These are phyloP conservation scores for Abrus precatorius DNA, from an alignment of 306 rosid species.

Conservation along the genomic window DNA sequence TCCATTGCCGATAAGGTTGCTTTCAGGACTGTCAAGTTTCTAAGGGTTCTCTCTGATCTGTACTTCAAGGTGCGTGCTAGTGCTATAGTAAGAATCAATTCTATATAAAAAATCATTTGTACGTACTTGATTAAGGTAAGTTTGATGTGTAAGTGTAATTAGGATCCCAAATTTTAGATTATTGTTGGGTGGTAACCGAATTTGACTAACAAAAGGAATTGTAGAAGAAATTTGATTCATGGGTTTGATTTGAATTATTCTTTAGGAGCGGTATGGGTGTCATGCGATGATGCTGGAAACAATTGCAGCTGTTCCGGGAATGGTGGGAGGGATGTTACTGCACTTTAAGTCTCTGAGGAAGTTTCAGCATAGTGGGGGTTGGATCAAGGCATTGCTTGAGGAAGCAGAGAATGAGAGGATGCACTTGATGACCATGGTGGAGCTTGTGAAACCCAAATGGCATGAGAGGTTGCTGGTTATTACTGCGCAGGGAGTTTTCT, in stretches of 20 bases:
- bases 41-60: conserved; percentile 75
- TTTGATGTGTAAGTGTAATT: not conserved
- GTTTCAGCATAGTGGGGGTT: conserved; percentile 78
- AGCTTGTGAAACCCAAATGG: conserved; percentile 80
- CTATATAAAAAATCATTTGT: not conserved
- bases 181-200: not conserved
- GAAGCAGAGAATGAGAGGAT: conserved; percentile 92
- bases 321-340: conserved; percentile 85
- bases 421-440: conserved; percentile 89
- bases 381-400: conserved; percentile 84
- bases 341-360: conserved; percentile 71
- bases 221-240: not conserved
- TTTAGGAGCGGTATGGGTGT: conserved; percentile 81
- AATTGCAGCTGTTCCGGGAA: conserved; percentile 82
- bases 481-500: conserved; percentile 83
- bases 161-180: not conserved
- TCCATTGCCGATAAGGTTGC: conserved; percentile 69
- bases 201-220: not conserved
- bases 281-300: conserved; percentile 93
- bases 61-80: conserved; percentile 69
- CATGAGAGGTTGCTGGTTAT: conserved; percentile 75
- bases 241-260: conserved; percentile 1
- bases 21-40: conserved; percentile 67
- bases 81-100: not conserved
- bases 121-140: not conserved